phyloP scores from a whole-genome alignment of 345 rosid genomes.

The Eucalyptus coolabah region DNA sequence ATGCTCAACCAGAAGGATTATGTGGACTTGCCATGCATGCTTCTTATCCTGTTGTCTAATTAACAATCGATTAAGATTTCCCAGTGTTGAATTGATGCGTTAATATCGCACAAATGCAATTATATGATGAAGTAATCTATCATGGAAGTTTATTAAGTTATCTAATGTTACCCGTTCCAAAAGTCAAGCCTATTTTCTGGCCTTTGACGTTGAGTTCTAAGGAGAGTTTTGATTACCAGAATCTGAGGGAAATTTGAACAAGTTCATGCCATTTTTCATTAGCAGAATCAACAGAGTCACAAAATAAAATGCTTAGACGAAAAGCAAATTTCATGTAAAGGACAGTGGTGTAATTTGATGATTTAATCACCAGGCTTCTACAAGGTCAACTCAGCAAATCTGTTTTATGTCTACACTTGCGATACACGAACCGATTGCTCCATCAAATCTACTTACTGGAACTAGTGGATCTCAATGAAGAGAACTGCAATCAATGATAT shows the following conservation, averaged over 20 bases:
- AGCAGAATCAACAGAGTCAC: background rate
- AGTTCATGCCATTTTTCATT: background rate
- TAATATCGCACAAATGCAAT: background rate
- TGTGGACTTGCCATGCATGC: constrained; percentile 23
- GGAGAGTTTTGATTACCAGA: background rate
- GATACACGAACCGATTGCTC: background rate
- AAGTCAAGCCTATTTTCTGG: background rate
- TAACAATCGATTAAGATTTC: background rate
- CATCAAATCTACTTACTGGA: background rate
- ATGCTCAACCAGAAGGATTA: constrained; percentile 23
- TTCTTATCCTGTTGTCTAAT: background rate
- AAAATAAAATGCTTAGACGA: background rate
- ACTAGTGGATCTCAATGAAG: background rate
- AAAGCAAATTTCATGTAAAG: background rate
- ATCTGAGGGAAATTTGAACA: background rate
- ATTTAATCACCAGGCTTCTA: background rate
- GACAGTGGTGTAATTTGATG: background rate
- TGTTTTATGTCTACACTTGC: background rate
- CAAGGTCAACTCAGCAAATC: background rate
- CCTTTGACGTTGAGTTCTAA: background rate
- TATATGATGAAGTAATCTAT: background rate
- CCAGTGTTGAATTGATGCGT: background rate
- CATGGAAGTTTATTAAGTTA: background rate
- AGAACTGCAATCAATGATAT: background rate
- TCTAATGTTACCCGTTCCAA: background rate